Evolutionary conservation across 2,329 filamentous ascomycete genomes (phyloP).

Genomic region (Paraphoma sp.): DNA sequence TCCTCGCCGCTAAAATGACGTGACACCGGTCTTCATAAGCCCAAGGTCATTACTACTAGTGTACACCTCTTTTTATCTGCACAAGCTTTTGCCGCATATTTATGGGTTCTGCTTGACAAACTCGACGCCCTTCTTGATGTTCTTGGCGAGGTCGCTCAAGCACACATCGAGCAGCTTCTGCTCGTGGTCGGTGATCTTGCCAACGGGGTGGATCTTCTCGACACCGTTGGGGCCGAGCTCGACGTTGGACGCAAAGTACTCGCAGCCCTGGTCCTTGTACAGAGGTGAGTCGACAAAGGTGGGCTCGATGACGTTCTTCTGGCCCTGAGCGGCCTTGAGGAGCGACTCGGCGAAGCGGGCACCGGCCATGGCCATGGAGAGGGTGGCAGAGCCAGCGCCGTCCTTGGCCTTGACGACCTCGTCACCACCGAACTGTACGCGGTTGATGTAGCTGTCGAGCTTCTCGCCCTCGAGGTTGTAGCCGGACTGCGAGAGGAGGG

Average conservation of each 20-base stretch:
- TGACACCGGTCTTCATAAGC: constrained; percentile 19
- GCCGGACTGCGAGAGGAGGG: constrained; percentile 92
- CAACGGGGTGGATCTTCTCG: constrained; percentile 88
- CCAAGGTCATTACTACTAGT: constrained; percentile 37
- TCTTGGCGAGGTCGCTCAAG: constrained; percentile 84
- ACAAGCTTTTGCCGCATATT: constrained; percentile 8
- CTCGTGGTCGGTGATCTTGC: constrained; percentile 84
- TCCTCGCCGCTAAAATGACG: constrained; percentile 18
- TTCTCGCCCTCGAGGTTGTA: constrained; percentile 83
- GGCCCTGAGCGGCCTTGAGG: constrained; percentile 88
- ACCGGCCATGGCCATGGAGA: constrained; percentile 99
- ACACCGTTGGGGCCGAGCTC: constrained; percentile 97
- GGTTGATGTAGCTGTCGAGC: constrained; percentile 79
- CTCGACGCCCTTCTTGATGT: constrained; percentile 89
- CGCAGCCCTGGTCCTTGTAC: constrained; percentile 97
- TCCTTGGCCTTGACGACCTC: constrained; percentile 99
- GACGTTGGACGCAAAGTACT: constrained; percentile 95
- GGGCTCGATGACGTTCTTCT: constrained; percentile 94
- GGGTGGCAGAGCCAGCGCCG: constrained; percentile 93
- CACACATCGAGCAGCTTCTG: constrained; percentile 86
- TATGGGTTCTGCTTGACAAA: constrained; percentile 66
- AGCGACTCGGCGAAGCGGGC: constrained; percentile 85
- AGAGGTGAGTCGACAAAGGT: constrained; percentile 96
- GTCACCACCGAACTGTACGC: constrained; percentile 98
- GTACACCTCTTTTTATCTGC: constrained; percentile 24